A percentile compares a stretch with the other conserved stretches of the same genome.
Evolutionary conservation across 768 basidiomycete species (phyloP).

Genomic region (Suillus brevipes): DNA sequence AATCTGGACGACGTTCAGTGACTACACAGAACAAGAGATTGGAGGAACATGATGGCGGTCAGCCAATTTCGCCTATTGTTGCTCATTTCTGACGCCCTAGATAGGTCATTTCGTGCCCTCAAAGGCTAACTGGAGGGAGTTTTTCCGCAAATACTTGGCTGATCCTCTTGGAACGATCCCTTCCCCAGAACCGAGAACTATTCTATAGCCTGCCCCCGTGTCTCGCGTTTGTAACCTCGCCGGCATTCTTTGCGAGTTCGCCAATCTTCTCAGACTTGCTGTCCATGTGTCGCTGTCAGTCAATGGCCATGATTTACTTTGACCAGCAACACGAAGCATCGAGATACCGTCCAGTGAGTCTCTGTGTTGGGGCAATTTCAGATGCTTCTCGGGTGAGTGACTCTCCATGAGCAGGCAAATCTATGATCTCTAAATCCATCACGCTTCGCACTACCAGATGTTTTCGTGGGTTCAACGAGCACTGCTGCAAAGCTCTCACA

Average conservation of each 20-base stretch:
- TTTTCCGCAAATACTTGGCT: slow-evolving; percentile 65
- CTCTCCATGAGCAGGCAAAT: slow-evolving; percentile 23
- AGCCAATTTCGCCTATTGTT: slow-evolving; percentile 21
- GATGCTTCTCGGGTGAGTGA: slow-evolving; percentile 13
- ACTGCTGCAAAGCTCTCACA: slow-evolving; percentile 16
- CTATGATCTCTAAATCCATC: neutral
- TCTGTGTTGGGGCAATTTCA: slow-evolving; percentile 5
- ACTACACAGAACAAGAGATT: slow-evolving; percentile 59
- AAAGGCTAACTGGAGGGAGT: slow-evolving; percentile 73
- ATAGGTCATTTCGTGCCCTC: slow-evolving; percentile 84
- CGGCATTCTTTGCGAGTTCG: too few relatives aligned
- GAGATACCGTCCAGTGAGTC: too few relatives aligned
- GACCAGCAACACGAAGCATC: too few relatives aligned
- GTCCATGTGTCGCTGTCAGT: too few relatives aligned
- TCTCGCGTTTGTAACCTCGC: too few relatives aligned
- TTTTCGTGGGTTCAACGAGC: slow-evolving; percentile 20
- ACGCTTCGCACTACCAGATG: neutral
- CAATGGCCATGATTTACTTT: too few relatives aligned
- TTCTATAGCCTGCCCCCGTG: slow-evolving; percentile 32
- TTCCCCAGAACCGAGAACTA: slow-evolving; percentile 39
- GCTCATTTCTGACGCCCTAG: neutral
- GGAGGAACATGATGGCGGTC: slow-evolving; percentile 80
- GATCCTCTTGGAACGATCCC: slow-evolving; percentile 49
- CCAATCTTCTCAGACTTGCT: too few relatives aligned
- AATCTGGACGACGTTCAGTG: too few relatives aligned